These are phyloP conservation scores for Daldinia loculata DNA, from an alignment of 495 filamentous ascomycete genomes.

Conservation along the genomic window DNA sequence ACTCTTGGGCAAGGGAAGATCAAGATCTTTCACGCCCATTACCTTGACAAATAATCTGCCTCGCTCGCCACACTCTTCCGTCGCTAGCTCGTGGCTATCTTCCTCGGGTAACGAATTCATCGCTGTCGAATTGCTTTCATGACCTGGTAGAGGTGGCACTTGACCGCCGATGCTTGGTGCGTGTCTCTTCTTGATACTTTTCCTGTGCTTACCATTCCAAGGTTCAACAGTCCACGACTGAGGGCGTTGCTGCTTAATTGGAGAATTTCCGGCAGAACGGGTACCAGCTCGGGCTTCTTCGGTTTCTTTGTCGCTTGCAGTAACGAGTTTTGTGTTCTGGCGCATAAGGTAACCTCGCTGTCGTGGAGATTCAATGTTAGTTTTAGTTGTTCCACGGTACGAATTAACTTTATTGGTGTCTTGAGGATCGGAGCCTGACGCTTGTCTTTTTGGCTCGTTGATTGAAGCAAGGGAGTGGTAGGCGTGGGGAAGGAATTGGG, in stretches of 20 bases:
- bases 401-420: slow-evolving; percentile 10
- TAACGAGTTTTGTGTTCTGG: slow-evolving; percentile 96
- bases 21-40: slow-evolving; percentile 92
- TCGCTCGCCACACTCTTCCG: slow-evolving; percentile 83
- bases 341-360: slow-evolving; percentile 99
- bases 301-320: slow-evolving; percentile 75
- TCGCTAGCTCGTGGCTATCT: slow-evolving; percentile 57
- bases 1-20: slow-evolving; percentile 91
- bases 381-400: slow-evolving; percentile 36
- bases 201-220: slow-evolving; percentile 83
- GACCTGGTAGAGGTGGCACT: slow-evolving; percentile 86
- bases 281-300: slow-evolving; percentile 61
- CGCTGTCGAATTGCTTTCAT: slow-evolving; percentile 76
- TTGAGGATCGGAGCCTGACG: slow-evolving; percentile 14
- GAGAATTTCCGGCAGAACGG: slow-evolving; percentile 73
- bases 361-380: slow-evolving; percentile 67
- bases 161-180: slow-evolving; percentile 57
- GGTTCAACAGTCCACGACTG: slow-evolving; percentile 96
- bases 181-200: slow-evolving; percentile 70
- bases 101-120: slow-evolving; percentile 68
- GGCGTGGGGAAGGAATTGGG: slow-evolving; percentile 56
- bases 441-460: slow-evolving; percentile 34
- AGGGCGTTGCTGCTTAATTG: slow-evolving; percentile 72
- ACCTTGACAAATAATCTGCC: slow-evolving; percentile 98
- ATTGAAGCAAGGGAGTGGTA: slow-evolving; percentile 18